Evolutionary conservation across 2,329 filamentous ascomycete species (phyloP), one percentile per base, ranked within the genome.

Genomic region (Hypomyces rosellus): DNA sequence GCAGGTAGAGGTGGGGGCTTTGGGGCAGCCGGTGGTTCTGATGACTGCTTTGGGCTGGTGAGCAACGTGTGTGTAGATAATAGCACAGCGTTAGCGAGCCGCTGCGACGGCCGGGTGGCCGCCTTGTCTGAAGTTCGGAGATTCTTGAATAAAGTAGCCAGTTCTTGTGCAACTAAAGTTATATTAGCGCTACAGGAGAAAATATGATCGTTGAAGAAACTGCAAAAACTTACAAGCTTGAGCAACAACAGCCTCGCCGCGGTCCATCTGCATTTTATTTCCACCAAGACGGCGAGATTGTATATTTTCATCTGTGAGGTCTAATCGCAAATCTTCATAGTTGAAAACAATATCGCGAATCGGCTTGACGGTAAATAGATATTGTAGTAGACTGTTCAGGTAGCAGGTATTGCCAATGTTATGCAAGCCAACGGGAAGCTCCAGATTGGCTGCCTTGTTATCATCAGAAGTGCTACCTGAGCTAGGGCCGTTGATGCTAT

Each of bases 331-430:
- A 4, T 82, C 68, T 22, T 92, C 82, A 57, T 88, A 89, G 45
- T 89, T 75, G 51, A 95, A 74, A 3, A 96, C 84, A 56, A 96
- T 80, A 5, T 93, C 79, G 45, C 92, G 82, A 30, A 97, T 75
- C 2, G 88, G 84, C 54, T 84, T 85, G 49, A 97, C 81, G 0
- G 91, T 95, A 65, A 95, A 96, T 57, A 96, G 86, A 64, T 95
- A 97, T 61, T 99, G 93, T 9, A 99, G 75, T 45, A 99, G 79
- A 69, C 92, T 97, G 73, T 99, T 99, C 49, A 99, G 77, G 62
- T 99, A 99, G 66, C 93, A 99, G 0, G 95, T 99, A 62, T 99
- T 99, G 52, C 93, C 91, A 51, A 97, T 95, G 59, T 97, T 99
- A 55, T 84, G 80, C 5, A 97, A 77, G 0, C 93, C 93, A 18